These are phyloP conservation scores for Fomitopsis palustris DNA, from an alignment of 1,284 basidiomycete species.

Conservation along the genomic window DNA sequence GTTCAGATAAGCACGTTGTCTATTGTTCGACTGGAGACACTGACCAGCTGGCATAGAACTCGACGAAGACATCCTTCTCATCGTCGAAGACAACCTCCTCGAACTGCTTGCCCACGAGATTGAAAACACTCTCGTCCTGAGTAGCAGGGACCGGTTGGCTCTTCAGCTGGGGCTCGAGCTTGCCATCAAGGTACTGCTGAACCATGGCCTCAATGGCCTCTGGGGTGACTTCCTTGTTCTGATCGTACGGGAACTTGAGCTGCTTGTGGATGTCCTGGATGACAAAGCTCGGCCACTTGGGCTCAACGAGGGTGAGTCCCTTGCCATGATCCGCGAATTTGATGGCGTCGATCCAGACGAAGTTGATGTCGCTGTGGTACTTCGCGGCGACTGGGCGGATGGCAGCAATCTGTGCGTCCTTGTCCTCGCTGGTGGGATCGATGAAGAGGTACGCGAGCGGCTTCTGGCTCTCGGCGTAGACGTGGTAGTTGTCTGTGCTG, in stretches of 20 bases:
- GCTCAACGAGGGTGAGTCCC: slow-evolving; percentile 82
- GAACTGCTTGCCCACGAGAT: slow-evolving; percentile 88
- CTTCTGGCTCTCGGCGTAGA: slow-evolving; percentile 80
- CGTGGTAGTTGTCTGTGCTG: slow-evolving; percentile 89
- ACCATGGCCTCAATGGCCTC: slow-evolving; percentile 63
- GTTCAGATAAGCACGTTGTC: neutral
- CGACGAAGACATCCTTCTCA: slow-evolving; percentile 92
- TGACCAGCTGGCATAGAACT: slow-evolving; percentile 97
- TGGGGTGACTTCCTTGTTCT: slow-evolving; percentile 56
- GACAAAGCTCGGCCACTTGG: slow-evolving; percentile 92
- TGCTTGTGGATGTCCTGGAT: slow-evolving; percentile 84
- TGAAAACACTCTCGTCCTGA: slow-evolving; percentile 84
- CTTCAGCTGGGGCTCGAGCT: slow-evolving; percentile 86
- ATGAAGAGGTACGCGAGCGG: slow-evolving; percentile 96
- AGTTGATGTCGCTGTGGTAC: slow-evolving; percentile 89
- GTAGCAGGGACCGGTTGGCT: slow-evolving; percentile 82
- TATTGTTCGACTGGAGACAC: neutral
- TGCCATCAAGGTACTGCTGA: slow-evolving; percentile 65
- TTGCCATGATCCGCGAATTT: slow-evolving; percentile 97
- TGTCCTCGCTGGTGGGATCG: slow-evolving; percentile 73
- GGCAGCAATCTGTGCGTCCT: slow-evolving; percentile 63
- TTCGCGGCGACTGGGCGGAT: slow-evolving; percentile 77
- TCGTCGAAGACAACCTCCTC: slow-evolving; percentile 86
- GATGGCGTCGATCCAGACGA: slow-evolving; percentile 97
- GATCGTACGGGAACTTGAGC: slow-evolving; percentile 89